Evolutionary conservation across 768 basidiomycete species (phyloP).

Genomic region (Fibroporia radiculosa): DNA sequence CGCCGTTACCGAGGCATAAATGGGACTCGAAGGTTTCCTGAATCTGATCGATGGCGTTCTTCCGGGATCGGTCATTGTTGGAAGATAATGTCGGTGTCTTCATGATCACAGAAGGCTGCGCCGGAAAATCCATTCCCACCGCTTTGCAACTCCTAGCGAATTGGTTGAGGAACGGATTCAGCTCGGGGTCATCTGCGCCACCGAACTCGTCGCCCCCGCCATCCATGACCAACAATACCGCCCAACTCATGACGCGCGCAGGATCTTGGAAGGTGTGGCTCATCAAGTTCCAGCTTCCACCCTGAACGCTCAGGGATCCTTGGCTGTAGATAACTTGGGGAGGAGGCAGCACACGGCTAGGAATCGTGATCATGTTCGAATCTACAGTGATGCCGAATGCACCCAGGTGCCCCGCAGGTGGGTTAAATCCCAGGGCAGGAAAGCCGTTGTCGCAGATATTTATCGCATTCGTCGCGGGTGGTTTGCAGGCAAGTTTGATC

Average conservation of each 20-base stretch:
- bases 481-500: conserved; percentile 58
- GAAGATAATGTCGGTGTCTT: conserved; percentile 24
- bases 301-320: conserved; percentile 27
- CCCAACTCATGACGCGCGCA: conserved; percentile 47
- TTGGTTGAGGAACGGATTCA: conserved; percentile 36
- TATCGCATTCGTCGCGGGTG: conserved; percentile 47
- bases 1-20: conserved; percentile 3
- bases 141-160: conserved; percentile 46
- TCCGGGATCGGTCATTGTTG: conserved; percentile 28
- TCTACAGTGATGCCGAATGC: conserved; percentile 55
- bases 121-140: conserved; percentile 52
- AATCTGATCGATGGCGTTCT: conserved; percentile 33
- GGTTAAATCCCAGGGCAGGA: conserved; percentile 40
- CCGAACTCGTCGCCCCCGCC: conserved; percentile 25
- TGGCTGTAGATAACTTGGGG: conserved; percentile 25
- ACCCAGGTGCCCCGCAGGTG: conserved; percentile 25
- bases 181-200: conserved; percentile 33
- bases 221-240: conserved; percentile 57
- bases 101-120: conserved; percentile 27
- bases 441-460: conserved; percentile 51
- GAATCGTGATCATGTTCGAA: conserved; percentile 50
- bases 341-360: conserved; percentile 53
- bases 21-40: conserved; percentile 17
- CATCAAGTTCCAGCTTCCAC: conserved; percentile 71
- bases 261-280: conserved; percentile 57